Conservation (phyloP, 768 basidiomycete genomes). For the Boletus eberwhitei region DNA sequence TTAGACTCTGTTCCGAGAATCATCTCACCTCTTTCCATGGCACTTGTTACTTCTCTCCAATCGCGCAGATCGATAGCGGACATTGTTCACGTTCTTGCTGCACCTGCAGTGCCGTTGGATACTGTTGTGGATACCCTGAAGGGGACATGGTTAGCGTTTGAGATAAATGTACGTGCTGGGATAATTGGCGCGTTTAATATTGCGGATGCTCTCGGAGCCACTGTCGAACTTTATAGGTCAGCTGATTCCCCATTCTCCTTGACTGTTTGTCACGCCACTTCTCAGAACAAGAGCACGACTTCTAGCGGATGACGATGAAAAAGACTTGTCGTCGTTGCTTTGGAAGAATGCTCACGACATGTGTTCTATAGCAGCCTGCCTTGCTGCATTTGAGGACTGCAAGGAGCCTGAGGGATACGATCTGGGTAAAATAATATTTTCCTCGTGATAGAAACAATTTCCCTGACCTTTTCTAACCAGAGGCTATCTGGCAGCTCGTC, state of each 20-base stretch:
- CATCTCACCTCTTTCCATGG: conserved; percentile 19
- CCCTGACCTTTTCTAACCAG: conserved; percentile 34
- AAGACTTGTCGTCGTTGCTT: conserved; percentile 41
- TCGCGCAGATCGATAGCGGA: conserved; percentile 56
- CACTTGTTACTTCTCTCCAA: conserved; percentile 42
- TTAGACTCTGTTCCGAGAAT: conserved; percentile 29
- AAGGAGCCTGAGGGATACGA: conserved; percentile 60
- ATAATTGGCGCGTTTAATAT: conserved; percentile 37
- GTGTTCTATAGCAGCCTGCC: conserved; percentile 57
- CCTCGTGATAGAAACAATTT: neutral
- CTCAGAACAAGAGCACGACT: conserved; percentile 33
- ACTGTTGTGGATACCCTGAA: conserved; percentile 47
- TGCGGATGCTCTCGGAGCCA: conserved; percentile 51
- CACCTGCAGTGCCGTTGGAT: conserved; percentile 37
- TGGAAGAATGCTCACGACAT: conserved; percentile 66
- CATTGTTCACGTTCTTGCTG: conserved; percentile 52
- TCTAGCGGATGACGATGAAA: conserved; percentile 34
- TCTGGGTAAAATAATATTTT: conserved; percentile 42
- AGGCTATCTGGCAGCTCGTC: conserved; percentile 71
- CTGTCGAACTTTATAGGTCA: conserved; percentile 37
- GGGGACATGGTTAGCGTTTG: conserved; percentile 45
- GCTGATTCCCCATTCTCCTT: neutral
- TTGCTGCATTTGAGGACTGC: conserved; percentile 65
- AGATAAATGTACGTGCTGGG: conserved; percentile 39
- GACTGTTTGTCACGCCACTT: conserved; percentile 3